A percentile compares a stretch with the other conserved stretches of the same genome.
These are phyloP conservation scores for Cetraspora pellucida DNA, from an alignment of 192 early-diverging fungal genomes.

Conservation along the genomic window DNA sequence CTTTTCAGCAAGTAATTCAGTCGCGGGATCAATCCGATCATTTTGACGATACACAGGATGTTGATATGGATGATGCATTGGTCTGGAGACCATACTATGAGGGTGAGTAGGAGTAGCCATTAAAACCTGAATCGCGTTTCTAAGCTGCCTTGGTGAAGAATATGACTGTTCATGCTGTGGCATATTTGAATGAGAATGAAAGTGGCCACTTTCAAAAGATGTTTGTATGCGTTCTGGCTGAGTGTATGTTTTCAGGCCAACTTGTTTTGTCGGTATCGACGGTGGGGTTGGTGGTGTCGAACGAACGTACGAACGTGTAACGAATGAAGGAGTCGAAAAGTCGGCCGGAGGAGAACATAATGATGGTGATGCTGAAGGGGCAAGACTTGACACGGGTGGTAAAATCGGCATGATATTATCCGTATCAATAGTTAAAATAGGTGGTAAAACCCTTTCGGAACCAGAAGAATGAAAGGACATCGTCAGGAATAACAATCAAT, in stretches of 20 bases:
- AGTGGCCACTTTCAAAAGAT: neutral
- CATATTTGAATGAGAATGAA: neutral
- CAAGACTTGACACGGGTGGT: conserved; percentile 38
- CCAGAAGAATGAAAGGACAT: conserved; percentile 2
- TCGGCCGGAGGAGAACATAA: neutral
- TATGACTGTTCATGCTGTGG: no score
- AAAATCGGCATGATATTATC: conserved; percentile 6
- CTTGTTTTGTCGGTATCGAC: neutral
- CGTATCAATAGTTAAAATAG: neutral
- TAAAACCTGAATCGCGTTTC: neutral
- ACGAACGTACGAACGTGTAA: neutral
- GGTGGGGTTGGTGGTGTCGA: neutral
- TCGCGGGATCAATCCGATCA: conserved; percentile 35
- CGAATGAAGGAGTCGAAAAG: neutral
- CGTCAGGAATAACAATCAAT: neutral
- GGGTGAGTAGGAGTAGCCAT: neutral
- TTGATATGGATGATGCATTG: conserved; percentile 28
- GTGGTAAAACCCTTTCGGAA: conserved; percentile 5
- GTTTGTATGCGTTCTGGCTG: neutral
- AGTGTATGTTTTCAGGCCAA: neutral
- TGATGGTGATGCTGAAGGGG: conserved; percentile 5
- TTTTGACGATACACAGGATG: conserved; percentile 13
- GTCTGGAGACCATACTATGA: neutral
- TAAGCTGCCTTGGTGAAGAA: no score
- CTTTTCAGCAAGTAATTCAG: conserved; percentile 60